phyloP scores from a whole-genome alignment of 345 rosid genomes.

The Populus simonii region DNA sequence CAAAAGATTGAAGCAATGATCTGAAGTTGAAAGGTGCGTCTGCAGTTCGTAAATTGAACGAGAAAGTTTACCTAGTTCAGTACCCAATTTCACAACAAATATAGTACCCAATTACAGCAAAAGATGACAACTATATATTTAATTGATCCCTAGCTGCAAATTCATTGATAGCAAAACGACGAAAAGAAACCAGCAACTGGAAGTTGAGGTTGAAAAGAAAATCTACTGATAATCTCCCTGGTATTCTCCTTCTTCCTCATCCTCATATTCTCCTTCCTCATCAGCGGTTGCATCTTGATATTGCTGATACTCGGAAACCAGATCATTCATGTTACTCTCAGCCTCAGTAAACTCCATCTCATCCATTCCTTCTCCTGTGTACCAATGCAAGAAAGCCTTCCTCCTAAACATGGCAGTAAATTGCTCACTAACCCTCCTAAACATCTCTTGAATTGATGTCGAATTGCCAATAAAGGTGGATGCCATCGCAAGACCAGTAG shows the following conservation, averaged over 20 bases:
- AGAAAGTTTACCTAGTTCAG: not conserved
- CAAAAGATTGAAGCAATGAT: too few species aligned
- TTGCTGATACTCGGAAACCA: slow-evolving; percentile 30
- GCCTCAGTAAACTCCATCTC: slow-evolving; percentile 33
- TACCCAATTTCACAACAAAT: not conserved
- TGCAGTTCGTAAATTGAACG: not conserved
- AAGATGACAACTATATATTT: too few species aligned
- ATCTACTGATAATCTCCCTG: slow-evolving; percentile 16
- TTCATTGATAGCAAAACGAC: not conserved
- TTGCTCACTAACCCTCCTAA: slow-evolving; percentile 30
- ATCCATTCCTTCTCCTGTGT: slow-evolving; percentile 29
- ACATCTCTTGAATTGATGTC: slow-evolving; percentile 29
- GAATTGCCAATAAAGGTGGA: slow-evolving; percentile 31
- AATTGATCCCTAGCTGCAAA: not conserved
- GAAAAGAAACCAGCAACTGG: slow-evolving; percentile 18
- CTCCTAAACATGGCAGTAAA: slow-evolving; percentile 32
- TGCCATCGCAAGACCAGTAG: slow-evolving; percentile 28
- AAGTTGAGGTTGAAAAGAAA: slow-evolving; percentile 15
- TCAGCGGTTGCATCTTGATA: slow-evolving; percentile 33
- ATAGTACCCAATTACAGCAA: not conserved
- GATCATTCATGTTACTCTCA: slow-evolving; percentile 31
- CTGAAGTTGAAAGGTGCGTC: not conserved
- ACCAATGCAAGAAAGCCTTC: slow-evolving; percentile 34
- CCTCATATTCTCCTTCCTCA: slow-evolving; percentile 24
- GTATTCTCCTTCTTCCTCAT: slow-evolving; percentile 20